A percentile compares a stretch with the other conserved stretches of the same genome.
phyloP scores from a whole-genome alignment of 495 filamentous ascomycete genomes.

The Xylaria castorea region DNA sequence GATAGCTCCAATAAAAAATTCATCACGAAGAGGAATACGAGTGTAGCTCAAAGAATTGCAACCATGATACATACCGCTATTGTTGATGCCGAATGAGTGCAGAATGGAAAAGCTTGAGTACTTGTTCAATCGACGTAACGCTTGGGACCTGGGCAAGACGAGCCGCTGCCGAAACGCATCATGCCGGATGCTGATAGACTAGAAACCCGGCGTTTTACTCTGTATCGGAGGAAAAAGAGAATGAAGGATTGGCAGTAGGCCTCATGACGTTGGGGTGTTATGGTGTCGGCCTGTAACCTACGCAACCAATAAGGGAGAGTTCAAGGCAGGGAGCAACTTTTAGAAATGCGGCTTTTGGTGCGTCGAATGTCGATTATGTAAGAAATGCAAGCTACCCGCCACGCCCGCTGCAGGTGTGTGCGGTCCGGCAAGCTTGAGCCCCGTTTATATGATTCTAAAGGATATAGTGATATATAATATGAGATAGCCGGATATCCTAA shows the following conservation, averaged over 20 bases:
- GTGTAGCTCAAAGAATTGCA: constrained; percentile 6
- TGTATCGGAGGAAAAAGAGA: background rate
- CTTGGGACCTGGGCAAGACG: background rate
- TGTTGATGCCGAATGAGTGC: background rate
- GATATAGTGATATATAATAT: background rate
- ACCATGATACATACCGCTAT: constrained; percentile 1
- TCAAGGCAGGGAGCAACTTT: background rate
- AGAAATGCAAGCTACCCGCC: background rate
- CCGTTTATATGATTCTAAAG: background rate
- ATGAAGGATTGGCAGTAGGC: background rate
- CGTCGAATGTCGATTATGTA: background rate
- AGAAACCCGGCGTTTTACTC: background rate
- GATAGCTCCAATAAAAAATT: constrained; percentile 97
- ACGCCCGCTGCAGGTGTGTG: too few species aligned
- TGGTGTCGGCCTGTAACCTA: constrained; percentile 5
- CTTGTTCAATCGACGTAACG: constrained; percentile 4
- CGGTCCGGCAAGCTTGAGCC: too few species aligned
- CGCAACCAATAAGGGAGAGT: background rate
- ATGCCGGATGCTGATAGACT: constrained; percentile 2
- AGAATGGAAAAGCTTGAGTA: background rate
- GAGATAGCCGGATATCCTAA: background rate
- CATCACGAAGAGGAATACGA: constrained; percentile 48
- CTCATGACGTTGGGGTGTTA: constrained; percentile 19
- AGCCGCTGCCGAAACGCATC: constrained; percentile 8
- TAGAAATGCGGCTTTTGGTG: constrained; percentile 2